Evolutionary conservation across 2,329 filamentous ascomycete species (phyloP), one percentile per base, ranked within the genome.

Genomic region (Trichoderma breve): DNA sequence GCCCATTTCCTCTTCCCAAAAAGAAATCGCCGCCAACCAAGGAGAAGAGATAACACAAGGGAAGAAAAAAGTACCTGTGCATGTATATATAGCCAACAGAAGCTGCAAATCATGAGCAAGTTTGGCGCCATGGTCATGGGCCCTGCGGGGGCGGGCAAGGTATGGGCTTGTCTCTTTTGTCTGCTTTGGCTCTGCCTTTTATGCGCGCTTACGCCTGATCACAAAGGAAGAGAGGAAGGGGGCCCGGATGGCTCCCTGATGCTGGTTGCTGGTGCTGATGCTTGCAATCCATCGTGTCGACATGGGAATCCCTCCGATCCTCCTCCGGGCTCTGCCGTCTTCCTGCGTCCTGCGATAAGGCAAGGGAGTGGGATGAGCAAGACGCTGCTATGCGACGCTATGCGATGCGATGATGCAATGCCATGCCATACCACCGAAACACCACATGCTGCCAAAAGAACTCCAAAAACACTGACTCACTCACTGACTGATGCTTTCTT

Each of bases 41-140:
- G 11, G 21, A 51, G 9, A 51, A 51, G n/a, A 51, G n/a, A 51
- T 51, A 51, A 21, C 43, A 51, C 43, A n/a, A 9, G 39, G 39
- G 34, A n/a, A n/a, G 34, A 28, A 26, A 1, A 43, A 18, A 30
- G 9, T 9, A 47, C 61, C 4, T n/a, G 61, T 28, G 9, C 34
- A 43, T 28, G 34, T 47, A 43, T 43, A 63, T 30, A 63, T 28
- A 32, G 26, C 14, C 43, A 36, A 21, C 64, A 43, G 39, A 43
- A 43, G 24, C 51, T 28, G 66, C 57, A 60, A 18, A 84, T 72
- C 75, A 97, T 97, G 94, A 95, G 93, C 83, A 97, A 98, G 83
- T 98, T 95, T 80, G 96, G 96, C 68, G 91, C 93, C 75, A 91
- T 98, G 83, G 91, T 98, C 73, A 97, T 98, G 92, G 96, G 96